These are phyloP conservation scores for Crucihimalaya himalaica DNA, from an alignment of 345 rosid genomes.

Conservation along the genomic window DNA sequence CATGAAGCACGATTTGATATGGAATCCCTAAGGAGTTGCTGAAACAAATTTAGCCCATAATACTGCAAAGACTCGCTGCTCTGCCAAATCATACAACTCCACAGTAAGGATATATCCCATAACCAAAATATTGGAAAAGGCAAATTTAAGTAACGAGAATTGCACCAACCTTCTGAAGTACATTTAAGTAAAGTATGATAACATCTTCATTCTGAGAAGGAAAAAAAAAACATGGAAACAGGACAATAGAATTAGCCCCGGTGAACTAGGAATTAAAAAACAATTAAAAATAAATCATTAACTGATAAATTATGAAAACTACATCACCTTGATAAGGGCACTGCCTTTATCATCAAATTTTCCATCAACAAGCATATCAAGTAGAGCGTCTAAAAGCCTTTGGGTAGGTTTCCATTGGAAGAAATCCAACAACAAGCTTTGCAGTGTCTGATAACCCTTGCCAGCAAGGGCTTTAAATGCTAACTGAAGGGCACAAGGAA, in stretches of 20 bases:
- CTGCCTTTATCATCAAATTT: constrained; percentile 67
- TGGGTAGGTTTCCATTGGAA: constrained; percentile 82
- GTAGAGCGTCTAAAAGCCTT: constrained; percentile 76
- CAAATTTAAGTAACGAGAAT: constrained; percentile 23
- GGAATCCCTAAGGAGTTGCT: constrained; percentile 83
- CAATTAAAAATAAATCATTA: background rate
- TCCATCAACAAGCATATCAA: constrained; percentile 99
- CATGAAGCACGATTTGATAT: constrained; percentile 89
- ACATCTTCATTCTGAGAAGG: constrained; percentile 92
- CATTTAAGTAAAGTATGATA: constrained; percentile 77
- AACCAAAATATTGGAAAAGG: constrained; percentile 16
- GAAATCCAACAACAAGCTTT: constrained; percentile 82
- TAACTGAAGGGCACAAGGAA: constrained; percentile 50
- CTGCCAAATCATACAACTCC: constrained; percentile 81
- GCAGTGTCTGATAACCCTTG: constrained; percentile 88
- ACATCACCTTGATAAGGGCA: constrained; percentile 69
- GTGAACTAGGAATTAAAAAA: constrained; percentile 28
- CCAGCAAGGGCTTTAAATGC: constrained; percentile 92
- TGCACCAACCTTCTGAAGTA: constrained; percentile 90
- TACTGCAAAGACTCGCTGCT: constrained; percentile 94
- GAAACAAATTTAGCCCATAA: constrained; percentile 80
- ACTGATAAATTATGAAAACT: constrained; percentile 11
- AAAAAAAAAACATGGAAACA: constrained; percentile 28
- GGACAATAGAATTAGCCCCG: constrained; percentile 29
- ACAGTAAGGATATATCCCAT: constrained; percentile 36